These are phyloP conservation scores for Sutorius australiensis DNA, from an alignment of 768 basidiomycete genomes.

Conservation along the genomic window DNA sequence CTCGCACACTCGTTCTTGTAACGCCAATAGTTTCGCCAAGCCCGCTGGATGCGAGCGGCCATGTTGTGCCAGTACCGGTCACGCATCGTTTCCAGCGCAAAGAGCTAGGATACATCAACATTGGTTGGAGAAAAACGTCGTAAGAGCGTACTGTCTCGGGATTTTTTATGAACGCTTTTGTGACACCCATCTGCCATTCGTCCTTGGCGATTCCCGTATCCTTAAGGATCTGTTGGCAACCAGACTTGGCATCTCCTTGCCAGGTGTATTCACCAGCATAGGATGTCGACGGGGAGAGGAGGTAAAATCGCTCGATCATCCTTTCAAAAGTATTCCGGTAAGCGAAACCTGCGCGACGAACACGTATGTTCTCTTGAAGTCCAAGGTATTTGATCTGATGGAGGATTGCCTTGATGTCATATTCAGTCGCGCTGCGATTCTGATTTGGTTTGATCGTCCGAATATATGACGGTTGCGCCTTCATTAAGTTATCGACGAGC, in stretches of 20 bases:
- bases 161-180: slow-evolving; percentile 99
- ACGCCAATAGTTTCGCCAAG: slow-evolving; percentile 92
- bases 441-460: slow-evolving; percentile 99
- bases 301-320: slow-evolving; percentile 98
- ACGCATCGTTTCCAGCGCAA: slow-evolving; percentile 97
- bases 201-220: slow-evolving; percentile 96
- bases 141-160: slow-evolving; percentile 78
- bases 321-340: slow-evolving; percentile 98
- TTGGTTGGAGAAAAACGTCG: not conserved
- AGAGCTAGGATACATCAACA: slow-evolving; percentile 55
- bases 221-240: slow-evolving; percentile 87
- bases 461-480: slow-evolving; percentile 95
- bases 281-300: slow-evolving; percentile 90
- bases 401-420: slow-evolving; percentile 90
- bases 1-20: slow-evolving; percentile 94
- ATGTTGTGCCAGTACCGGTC: slow-evolving; percentile 99
- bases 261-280: slow-evolving; percentile 99
- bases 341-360: slow-evolving; percentile 95
- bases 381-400: slow-evolving; percentile 99
- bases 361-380: slow-evolving; percentile 96
- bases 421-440: slow-evolving; percentile 88
- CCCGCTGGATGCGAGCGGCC: slow-evolving; percentile 94
- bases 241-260: slow-evolving; percentile 85
- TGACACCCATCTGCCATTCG: slow-evolving; percentile 99
- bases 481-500: slow-evolving; percentile 96